Evolutionary conservation across 2,329 filamentous ascomycete genomes (phyloP), one percentile per base, ranked within the genome.

Genomic region (Thelonectria discophora): DNA sequence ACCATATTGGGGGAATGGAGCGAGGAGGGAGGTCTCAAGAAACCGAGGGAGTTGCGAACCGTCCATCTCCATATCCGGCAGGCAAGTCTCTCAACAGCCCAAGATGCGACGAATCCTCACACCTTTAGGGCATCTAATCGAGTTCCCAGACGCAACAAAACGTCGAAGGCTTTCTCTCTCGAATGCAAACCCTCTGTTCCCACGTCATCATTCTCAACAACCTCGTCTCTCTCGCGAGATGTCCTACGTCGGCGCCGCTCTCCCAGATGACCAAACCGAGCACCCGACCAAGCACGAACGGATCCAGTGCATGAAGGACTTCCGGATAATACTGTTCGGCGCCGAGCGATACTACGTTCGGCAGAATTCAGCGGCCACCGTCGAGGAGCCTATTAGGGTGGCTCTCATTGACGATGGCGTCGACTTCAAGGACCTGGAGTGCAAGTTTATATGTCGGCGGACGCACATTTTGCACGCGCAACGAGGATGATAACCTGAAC

Each of bases 321-420:
- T 72, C 27, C 57, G 61, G 11, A 51, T 30, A 15, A 40, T 68
- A 4, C 60, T 73, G 30, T 58, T 66, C 50, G 53, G 70, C 62
- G 66, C 64, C 3, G 65, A 69, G 20, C 58, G 50, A 18, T 62
- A 63, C 21, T 60, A 55, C 2, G 40, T 56, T 2, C 47, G 24
- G 2, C 39, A 27, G 6, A 62, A 65, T 8, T 13, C 63, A 10
- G 43, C 40, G 1, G 65, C 66, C 15, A 56, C 17, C 3, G 54
- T 69, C 17, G 62, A 67, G 18, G 65, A 68, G 37, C 66, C 65
- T 4, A 68, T 76, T 58, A 43, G 68, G 17, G 65, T 79, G 8
- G 78, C 76, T 2, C 65, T 80, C 3, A 78, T 79, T 37, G 77
- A 80, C 53, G 77, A 80, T 37, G 77, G 77, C 3, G 72, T 79